Conservation (phyloP, 257 asterid genomes). For the Cynanchum wilfordii region DNA sequence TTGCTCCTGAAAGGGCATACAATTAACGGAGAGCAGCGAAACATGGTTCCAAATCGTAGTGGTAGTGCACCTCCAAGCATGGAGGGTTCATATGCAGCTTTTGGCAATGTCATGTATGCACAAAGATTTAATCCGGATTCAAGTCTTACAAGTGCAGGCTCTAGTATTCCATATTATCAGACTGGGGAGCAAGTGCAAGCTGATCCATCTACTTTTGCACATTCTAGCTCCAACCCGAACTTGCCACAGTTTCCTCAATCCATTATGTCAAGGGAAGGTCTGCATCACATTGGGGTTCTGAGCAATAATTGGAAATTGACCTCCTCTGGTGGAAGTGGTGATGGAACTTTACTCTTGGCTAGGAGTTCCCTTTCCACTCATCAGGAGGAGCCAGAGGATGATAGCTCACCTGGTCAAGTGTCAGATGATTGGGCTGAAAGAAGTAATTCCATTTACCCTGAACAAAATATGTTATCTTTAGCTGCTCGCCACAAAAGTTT, state of each 20-base stretch:
- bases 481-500: constrained; percentile 61
- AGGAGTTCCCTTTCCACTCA: constrained; percentile 65
- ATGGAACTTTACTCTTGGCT: constrained; percentile 33
- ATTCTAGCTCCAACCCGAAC: constrained; percentile 31
- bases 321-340: constrained; percentile 34
- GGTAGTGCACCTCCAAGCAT: constrained; percentile 96
- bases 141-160: constrained; percentile 30
- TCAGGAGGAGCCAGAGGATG: constrained; percentile 74
- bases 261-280: constrained; percentile 33
- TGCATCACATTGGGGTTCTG: constrained; percentile 37
- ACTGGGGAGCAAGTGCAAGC: constrained; percentile 34
- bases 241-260: constrained; percentile 46
- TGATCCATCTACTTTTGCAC: constrained; percentile 36
- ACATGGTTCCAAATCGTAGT: constrained; percentile 56
- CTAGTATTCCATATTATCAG: constrained; percentile 22
- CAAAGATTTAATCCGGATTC: constrained; percentile 26
- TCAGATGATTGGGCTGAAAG: constrained; percentile 36
- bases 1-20: constrained; percentile 50
- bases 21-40: constrained; percentile 37
- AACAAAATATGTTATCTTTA: constrained; percentile 30
- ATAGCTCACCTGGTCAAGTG: constrained; percentile 36
- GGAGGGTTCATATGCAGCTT: constrained; percentile 66
- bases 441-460: constrained; percentile 25
- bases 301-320: constrained; percentile 38
- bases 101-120: constrained; percentile 37